Base-by-base conservation (phyloP, 345 rosid species). In the Citrus hindsii region DNA sequence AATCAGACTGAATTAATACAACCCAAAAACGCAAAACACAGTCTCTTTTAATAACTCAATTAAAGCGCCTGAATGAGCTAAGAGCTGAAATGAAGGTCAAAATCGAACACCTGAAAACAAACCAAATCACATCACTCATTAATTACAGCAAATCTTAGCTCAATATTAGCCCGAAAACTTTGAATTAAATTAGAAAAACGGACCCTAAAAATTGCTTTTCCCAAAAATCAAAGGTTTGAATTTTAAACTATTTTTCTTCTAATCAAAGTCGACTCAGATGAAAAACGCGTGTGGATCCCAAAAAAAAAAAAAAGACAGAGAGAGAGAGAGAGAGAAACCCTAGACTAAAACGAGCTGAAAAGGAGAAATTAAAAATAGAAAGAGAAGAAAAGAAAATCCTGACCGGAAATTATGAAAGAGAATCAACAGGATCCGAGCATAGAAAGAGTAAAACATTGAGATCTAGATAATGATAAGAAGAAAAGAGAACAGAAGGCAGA, bases 371-470 rank as follows among this genome's bases (percentile, higher is more conserved):
- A 7, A 25, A 22, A 60, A 5, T 7, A 38, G 3, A 19, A 40
- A 24, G 37, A 74, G 7, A 18, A 67, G 3, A 33, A 2, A 63
- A 33, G 33, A 69, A 75, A 75, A 42, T 24, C 58, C 81, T 73
- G 56, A 84, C 89, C 87, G 73, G 73, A 80, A 69, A 80, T 84
- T 81, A 74, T 74, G 70, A 76, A 84, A 32, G 60, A 78, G 77
- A 27, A 73, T 71, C 40, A 70, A 81, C 69, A 83, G 69, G 83
- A 85, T 83, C 87, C 83, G 86, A 79, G 82, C 85, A 79, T 83
- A 83, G 68, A 82, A 82, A 64, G 82, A 83, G 82, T 77, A 81
- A 76, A 81, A 76, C 83, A 84, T 85, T 76, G 78, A 80, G 80
- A 83, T 79, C 71, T 40, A 14, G 9, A n/a, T 53, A 80, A 35